A percentile compares a stretch with the other conserved stretches of the same genome.
phyloP scores from a whole-genome alignment of 305 asterid species.

The Solanum hybrid region DNA sequence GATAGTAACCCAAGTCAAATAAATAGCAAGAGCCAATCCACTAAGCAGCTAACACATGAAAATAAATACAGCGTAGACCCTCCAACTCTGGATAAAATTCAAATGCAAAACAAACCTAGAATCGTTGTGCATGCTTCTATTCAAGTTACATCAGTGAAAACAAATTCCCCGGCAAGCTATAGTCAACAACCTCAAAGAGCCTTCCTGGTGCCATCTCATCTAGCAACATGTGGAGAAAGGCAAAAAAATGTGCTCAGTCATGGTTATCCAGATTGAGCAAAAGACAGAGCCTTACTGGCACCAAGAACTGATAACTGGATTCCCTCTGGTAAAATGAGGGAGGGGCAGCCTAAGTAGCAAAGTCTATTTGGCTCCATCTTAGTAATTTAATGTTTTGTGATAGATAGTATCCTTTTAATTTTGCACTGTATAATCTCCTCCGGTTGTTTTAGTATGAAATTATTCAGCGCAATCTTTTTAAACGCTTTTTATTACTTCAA shows the following conservation, averaged over 20 bases:
- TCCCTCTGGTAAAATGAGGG: not conserved
- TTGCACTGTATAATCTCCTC: not conserved
- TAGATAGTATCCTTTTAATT: not conserved
- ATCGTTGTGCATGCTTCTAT: not conserved
- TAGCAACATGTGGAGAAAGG: not conserved
- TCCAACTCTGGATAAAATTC: not conserved
- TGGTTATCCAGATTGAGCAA: not conserved
- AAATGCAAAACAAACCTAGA: not conserved
- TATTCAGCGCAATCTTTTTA: not conserved
- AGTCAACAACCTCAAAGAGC: not conserved
- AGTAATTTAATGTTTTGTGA: not conserved
- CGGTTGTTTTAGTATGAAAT: not conserved
- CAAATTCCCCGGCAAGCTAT: not conserved
- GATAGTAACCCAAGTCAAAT: not conserved
- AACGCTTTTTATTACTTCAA: not conserved
- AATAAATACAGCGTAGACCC: not conserved
- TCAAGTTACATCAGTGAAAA: not conserved
- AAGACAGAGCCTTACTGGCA: not conserved
- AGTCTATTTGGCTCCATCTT: not conserved
- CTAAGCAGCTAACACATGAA: not conserved
- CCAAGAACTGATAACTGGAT: not conserved
- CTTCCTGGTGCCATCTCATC: not conserved
- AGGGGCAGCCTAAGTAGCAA: not conserved
- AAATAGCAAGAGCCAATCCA: not conserved
- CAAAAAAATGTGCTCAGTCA: not conserved